Evolutionary conservation across 139 green algal species (phyloP).

Genomic region (Coelastrella sp.): DNA sequence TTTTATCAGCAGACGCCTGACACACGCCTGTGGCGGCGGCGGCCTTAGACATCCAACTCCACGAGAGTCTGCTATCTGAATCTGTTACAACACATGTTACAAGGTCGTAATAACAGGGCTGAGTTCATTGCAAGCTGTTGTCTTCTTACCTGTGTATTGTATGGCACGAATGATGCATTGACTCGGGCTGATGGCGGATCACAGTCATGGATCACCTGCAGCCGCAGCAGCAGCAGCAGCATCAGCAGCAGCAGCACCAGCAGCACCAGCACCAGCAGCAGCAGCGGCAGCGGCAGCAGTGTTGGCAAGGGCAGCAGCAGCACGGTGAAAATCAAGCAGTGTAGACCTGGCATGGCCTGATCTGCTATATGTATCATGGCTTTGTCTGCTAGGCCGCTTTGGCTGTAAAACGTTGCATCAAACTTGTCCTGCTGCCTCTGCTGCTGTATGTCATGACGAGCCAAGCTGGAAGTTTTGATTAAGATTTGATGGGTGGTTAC

Average conservation of each 20-base stretch:
- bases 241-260: not conserved
- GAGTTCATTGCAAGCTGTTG: not conserved
- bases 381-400: not conserved
- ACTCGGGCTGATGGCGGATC: conserved; percentile 85
- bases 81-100: too few relatives aligned
- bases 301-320: not conserved
- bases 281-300: not conserved
- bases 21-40: too few relatives aligned
- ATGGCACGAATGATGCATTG: conserved; percentile 75
- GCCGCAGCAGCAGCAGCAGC: not conserved
- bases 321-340: too few relatives aligned
- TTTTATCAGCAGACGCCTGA: too few relatives aligned
- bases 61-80: too few relatives aligned
- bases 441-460: not conserved
- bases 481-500: not conserved
- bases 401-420: not conserved
- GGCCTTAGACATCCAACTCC: too few relatives aligned
- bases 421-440: not conserved
- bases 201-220: conserved; percentile 73
- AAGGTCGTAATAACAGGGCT: not conserved
- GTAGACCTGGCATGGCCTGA: too few relatives aligned
- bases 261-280: not conserved
- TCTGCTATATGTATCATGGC: too few relatives aligned
- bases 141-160: conserved; percentile 60
- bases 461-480: too few relatives aligned